Conservation (phyloP, 257 asterid genomes). For the Ophiorrhiza pumila region DNA sequence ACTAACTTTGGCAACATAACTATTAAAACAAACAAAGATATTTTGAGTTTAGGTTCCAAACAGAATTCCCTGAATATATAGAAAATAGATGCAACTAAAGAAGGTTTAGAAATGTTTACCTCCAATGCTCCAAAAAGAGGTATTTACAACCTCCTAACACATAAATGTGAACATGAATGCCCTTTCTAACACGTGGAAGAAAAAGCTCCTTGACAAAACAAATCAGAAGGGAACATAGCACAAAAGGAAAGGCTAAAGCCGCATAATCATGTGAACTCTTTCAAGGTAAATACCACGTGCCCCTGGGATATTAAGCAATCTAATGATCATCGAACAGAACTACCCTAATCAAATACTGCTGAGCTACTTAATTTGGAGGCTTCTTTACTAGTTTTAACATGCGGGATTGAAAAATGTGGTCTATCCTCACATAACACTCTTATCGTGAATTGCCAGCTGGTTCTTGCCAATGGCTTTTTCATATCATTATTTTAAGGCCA, state of each 20-base stretch:
- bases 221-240: background rate
- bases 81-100: background rate
- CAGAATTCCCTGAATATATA: background rate
- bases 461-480: background rate
- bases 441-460: background rate
- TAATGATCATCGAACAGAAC: background rate
- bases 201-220: background rate
- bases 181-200: background rate
- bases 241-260: background rate
- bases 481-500: background rate
- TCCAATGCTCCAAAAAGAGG: background rate
- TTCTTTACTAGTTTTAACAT: background rate
- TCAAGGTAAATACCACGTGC: background rate
- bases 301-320: background rate
- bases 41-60: background rate
- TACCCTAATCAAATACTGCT: background rate
- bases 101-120: background rate
- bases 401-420: constrained; percentile 2
- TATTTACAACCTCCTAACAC: background rate
- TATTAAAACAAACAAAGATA: background rate
- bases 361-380: background rate
- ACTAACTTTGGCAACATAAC: background rate
- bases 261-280: background rate
- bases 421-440: background rate
- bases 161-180: background rate